Percentiles rank a stretch among this genome's conserved stretches.
phyloP scores from a whole-genome alignment of 2,329 filamentous ascomycete genomes.

The Diatrype stigma region DNA sequence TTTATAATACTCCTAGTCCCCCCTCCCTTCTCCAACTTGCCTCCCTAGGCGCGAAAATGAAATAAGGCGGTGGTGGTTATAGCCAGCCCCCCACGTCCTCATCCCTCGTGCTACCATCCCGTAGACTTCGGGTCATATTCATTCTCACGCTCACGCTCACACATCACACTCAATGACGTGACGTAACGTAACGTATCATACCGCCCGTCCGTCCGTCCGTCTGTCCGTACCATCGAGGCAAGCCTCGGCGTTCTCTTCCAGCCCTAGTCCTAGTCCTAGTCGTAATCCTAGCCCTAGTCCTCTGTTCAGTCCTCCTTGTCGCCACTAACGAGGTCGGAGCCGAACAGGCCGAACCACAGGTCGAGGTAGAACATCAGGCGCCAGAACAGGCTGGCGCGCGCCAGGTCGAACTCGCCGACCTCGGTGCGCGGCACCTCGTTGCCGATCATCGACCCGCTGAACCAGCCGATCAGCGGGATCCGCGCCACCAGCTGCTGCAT shows the following conservation, averaged over 20 bases:
- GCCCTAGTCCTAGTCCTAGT: too few relatives aligned
- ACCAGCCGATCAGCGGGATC: conserved; percentile 68
- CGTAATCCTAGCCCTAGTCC: too few relatives aligned
- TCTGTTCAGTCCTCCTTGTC: conserved; percentile 58
- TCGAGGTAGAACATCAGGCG: conserved; percentile 62
- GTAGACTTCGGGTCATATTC: not conserved
- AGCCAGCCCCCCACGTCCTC: too few relatives aligned
- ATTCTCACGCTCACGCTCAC: not conserved
- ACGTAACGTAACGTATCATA: too few relatives aligned
- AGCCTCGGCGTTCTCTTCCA: too few relatives aligned
- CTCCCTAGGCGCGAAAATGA: too few relatives aligned
- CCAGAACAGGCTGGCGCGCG: conserved; percentile 63
- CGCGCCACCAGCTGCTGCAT: conserved; percentile 59
- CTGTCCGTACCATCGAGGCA: too few relatives aligned
- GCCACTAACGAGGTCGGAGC: conserved; percentile 51
- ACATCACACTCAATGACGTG: too few relatives aligned
- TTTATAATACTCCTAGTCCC: too few relatives aligned
- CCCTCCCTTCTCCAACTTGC: too few relatives aligned
- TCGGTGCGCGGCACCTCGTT: conserved; percentile 70
- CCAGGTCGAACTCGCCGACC: conserved; percentile 73
- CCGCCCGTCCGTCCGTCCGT: too few relatives aligned
- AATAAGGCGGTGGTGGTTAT: too few relatives aligned
- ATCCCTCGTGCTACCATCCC: not conserved
- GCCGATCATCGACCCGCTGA: conserved; percentile 69
- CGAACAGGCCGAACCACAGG: conserved; percentile 53